Percentiles rank a stretch among this genome's conserved stretches.
Conservation (phyloP, 768 basidiomycete species). For the Roridomyces roridus region DNA sequence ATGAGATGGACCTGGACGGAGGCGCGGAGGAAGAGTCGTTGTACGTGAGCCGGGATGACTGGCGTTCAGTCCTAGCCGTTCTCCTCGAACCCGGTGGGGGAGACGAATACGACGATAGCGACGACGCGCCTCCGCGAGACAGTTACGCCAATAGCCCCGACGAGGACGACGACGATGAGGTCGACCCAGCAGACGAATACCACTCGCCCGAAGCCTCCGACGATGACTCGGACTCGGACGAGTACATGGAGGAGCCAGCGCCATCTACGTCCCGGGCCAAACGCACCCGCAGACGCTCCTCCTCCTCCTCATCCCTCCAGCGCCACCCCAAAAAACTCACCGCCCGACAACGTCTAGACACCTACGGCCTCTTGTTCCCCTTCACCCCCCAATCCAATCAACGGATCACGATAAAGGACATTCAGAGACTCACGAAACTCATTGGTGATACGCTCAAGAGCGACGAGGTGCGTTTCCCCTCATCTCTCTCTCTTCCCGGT, state of each 20-base stretch:
- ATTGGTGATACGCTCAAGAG: slow-evolving; percentile 75
- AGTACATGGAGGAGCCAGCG: slow-evolving; percentile 38
- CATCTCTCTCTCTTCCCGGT: background rate
- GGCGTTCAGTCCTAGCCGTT: slow-evolving; percentile 81
- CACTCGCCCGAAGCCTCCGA: slow-evolving; percentile 23
- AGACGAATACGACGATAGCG: slow-evolving; percentile 31
- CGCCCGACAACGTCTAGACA: slow-evolving; percentile 57
- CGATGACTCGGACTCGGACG: slow-evolving; percentile 34
- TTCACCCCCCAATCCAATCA: slow-evolving; percentile 48
- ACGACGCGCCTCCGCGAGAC: no score
- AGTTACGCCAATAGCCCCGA: slow-evolving; percentile 41
- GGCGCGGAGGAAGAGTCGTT: slow-evolving; percentile 25
- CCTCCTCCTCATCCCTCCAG: slow-evolving; percentile 2
- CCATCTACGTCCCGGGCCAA: slow-evolving; percentile 28
- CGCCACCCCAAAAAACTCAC: slow-evolving; percentile 42
- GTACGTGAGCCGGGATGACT: slow-evolving; percentile 69
- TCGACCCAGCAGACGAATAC: slow-evolving; percentile 10
- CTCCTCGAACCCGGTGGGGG: slow-evolving; percentile 57
- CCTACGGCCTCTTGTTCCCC: slow-evolving; percentile 81
- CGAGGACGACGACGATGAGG: slow-evolving; percentile 32
- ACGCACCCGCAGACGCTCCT: slow-evolving; percentile 7
- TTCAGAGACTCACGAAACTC: slow-evolving; percentile 62
- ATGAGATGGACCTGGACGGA: slow-evolving; percentile 21
- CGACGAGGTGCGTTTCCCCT: slow-evolving; percentile 63
- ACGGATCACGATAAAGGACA: slow-evolving; percentile 69